Conservation (phyloP, 2,329 filamentous ascomycete genomes). For the Ascochyta koolunga region DNA sequence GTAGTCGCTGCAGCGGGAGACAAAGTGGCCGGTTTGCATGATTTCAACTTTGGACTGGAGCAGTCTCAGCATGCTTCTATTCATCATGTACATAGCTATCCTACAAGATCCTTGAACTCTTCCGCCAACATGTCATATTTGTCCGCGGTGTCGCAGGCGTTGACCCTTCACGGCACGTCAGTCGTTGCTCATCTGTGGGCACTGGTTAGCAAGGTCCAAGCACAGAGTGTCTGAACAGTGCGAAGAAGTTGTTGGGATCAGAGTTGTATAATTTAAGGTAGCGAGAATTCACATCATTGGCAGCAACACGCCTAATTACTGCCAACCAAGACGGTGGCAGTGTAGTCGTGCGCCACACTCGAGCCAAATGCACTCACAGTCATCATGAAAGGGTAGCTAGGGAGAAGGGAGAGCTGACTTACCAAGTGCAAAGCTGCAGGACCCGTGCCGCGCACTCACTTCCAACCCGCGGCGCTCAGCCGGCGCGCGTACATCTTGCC, state of each 20-base stretch:
- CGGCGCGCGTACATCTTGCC: constrained; percentile 95
- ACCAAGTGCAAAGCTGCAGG: constrained; percentile 26
- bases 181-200: constrained; percentile 34
- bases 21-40: constrained; percentile 90
- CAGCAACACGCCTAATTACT: constrained; percentile 63
- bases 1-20: constrained; percentile 95
- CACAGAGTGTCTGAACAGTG: constrained; percentile 24
- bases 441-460: constrained; percentile 65
- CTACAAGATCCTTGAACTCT: constrained; percentile 89
- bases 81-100: constrained; percentile 54
- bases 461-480: constrained; percentile 92
- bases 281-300: constrained; percentile 99
- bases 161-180: constrained; percentile 68
- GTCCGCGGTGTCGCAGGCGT: constrained; percentile 92
- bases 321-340: constrained; percentile 77
- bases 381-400: constrained; percentile 73
- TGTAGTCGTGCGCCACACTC: constrained; percentile 78
- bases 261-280: constrained; percentile 90
- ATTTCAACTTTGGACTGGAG: constrained; percentile 80
- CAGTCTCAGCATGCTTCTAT: constrained; percentile 52
- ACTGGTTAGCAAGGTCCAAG: constrained; percentile 41
- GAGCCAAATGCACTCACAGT: constrained; percentile 99
- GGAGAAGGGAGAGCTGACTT: constrained; percentile 27
- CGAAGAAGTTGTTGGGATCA: constrained; percentile 61
- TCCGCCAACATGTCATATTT: constrained; percentile 80